These are phyloP conservation scores for Geosmithia flava DNA, from an alignment of 2,329 filamentous ascomycete species.

Conservation along the genomic window DNA sequence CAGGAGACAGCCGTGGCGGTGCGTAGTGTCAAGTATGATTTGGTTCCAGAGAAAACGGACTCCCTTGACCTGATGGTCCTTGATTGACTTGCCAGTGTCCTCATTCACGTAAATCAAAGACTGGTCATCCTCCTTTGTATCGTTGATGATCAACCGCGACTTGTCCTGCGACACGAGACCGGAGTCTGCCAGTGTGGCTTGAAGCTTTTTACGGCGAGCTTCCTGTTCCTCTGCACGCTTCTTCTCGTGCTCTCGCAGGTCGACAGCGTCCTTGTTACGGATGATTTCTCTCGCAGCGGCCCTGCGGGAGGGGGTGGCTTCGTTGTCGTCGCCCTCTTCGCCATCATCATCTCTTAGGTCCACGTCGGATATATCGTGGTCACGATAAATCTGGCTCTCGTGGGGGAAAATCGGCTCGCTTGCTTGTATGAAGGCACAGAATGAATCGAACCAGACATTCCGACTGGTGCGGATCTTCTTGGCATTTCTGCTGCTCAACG, in stretches of 20 bases:
- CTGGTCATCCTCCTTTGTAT: conserved; percentile 46
- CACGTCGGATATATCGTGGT: conserved; percentile 9
- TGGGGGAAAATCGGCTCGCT: conserved; percentile 15
- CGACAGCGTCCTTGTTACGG: conserved; percentile 25
- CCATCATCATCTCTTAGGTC: conserved; percentile 7
- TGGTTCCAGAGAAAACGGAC: conserved; percentile 86
- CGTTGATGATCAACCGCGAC: conserved; percentile 51
- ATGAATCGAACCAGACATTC: conserved; percentile 8
- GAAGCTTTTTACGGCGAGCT: conserved; percentile 33
- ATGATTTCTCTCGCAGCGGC: conserved; percentile 16
- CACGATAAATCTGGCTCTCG: conserved; percentile 17
- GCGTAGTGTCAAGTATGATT: conserved; percentile 46
- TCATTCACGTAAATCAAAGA: conserved; percentile 52
- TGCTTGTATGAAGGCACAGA: conserved; percentile 14
- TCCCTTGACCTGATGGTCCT: conserved; percentile 69
- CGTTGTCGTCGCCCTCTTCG: conserved; percentile 7
- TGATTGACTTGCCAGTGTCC: conserved; percentile 53
- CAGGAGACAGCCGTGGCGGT: conserved; percentile 63
- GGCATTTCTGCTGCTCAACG: conserved; percentile 7
- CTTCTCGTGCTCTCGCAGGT: conserved; percentile 42
- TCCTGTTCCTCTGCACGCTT: conserved; percentile 42
- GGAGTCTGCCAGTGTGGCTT: conserved; percentile 28
- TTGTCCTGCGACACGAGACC: conserved; percentile 30
- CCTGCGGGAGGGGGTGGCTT: conserved; percentile 7
- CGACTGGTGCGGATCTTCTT: conserved; percentile 4